Conservation (phyloP, 2,329 filamentous ascomycete species). For the Pseudocercospora musae region DNA sequence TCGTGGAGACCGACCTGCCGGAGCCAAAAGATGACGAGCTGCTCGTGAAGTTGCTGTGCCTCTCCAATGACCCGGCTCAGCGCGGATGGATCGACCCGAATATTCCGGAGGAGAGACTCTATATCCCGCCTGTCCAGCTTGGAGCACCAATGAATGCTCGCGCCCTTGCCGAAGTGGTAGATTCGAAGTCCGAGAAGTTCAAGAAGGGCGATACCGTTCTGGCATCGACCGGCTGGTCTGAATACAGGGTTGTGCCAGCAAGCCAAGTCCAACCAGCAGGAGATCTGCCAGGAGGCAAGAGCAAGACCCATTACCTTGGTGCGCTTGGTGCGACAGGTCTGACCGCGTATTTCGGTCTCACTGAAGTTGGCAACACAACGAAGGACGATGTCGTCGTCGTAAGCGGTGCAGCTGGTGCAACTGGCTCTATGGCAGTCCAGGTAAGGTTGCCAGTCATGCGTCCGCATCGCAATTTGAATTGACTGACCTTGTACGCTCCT, state of each 20-base stretch:
- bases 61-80: constrained; percentile 55
- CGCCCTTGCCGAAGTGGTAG: constrained; percentile 39
- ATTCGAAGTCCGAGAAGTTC: constrained; percentile 34
- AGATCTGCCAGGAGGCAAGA: constrained; percentile 35
- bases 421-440: constrained; percentile 46
- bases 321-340: constrained; percentile 43
- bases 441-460: constrained; percentile 52
- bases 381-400: constrained; percentile 48
- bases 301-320: constrained; percentile 46
- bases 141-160: constrained; percentile 41
- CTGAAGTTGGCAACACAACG: constrained; percentile 38
- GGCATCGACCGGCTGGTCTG: constrained; percentile 39
- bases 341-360: constrained; percentile 50
- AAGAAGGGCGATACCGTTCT: constrained; percentile 39
- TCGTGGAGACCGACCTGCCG: constrained; percentile 32
- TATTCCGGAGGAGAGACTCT: constrained; percentile 43
- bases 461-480: constrained; percentile 41
- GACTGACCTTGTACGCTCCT: constrained; percentile 33
- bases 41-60: constrained; percentile 46
- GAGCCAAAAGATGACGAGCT: constrained; percentile 40
- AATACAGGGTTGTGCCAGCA: constrained; percentile 41
- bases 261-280: constrained; percentile 24
- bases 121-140: constrained; percentile 44
- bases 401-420: constrained; percentile 49
- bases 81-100: constrained; percentile 48